phyloP scores from a whole-genome alignment of 139 green algal genomes.

The Edaphochlamys debaryana region DNA sequence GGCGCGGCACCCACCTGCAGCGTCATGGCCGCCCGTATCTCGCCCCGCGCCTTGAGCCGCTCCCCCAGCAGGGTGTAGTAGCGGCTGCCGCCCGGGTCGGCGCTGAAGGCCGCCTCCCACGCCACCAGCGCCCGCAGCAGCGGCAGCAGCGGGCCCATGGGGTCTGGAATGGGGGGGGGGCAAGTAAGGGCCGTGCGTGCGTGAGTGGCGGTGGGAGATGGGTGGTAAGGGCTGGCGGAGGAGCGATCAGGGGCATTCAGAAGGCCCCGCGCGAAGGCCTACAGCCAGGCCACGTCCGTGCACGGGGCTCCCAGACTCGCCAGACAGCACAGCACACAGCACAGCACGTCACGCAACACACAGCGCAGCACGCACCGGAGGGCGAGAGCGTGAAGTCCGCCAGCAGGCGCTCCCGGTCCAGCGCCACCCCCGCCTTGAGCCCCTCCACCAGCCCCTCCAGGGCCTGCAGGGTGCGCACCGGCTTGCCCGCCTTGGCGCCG shows the following conservation, averaged over 20 bases:
- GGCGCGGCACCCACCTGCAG: not conserved
- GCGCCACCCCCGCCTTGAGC: constrained; percentile 43
- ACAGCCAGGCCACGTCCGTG: not conserved
- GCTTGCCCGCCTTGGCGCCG: not conserved
- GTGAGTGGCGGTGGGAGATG: not conserved
- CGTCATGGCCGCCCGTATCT: not conserved
- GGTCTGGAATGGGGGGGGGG: not conserved
- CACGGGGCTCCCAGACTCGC: not conserved
- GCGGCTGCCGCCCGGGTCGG: constrained; percentile 5
- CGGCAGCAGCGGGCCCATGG: not conserved
- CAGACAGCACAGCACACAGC: no score
- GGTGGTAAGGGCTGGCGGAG: no score
- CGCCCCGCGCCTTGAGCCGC: not conserved
- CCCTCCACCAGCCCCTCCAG: constrained; percentile 43
- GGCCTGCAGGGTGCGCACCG: not conserved
- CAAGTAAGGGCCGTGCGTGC: not conserved
- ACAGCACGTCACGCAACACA: no score
- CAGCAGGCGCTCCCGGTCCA: constrained; percentile 36
- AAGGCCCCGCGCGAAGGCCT: no score
- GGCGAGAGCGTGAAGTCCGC: constrained; percentile 37
- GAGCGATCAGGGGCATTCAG: not conserved
- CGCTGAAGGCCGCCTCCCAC: not conserved
- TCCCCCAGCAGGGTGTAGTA: constrained; percentile 7
- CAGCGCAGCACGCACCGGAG: not conserved
- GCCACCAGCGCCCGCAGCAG: not conserved